Evolutionary conservation across 1,139 yeast species (phyloP).

Genomic region (Kodamaea ohmeri): DNA sequence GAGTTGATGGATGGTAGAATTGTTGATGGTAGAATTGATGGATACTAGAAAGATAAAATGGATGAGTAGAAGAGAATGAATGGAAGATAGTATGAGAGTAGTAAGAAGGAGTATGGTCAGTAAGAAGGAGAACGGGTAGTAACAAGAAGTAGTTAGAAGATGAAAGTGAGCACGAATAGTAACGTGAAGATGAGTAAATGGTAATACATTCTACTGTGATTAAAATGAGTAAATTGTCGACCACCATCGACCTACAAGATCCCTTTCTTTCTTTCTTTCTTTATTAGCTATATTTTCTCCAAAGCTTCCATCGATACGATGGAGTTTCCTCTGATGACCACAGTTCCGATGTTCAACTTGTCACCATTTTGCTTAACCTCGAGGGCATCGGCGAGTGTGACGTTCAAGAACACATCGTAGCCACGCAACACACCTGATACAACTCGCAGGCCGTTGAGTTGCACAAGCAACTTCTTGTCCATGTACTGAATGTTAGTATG

Average conservation of each 20-base stretch:
- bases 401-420: conserved; percentile 72
- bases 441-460: conserved; percentile 71
- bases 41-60: no score
- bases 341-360: conserved; percentile 53
- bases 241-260: no score
- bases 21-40: not conserved
- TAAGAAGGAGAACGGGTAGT: no score
- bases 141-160: no score
- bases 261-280: not conserved
- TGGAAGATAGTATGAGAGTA: not conserved
- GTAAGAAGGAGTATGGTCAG: no score
- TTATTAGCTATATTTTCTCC: conserved; percentile 19
- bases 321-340: conserved; percentile 61
- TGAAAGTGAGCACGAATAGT: no score
- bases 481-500: conserved; percentile 47
- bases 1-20: not conserved
- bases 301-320: conserved; percentile 52
- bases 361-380: conserved; percentile 57
- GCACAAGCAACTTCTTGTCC: conserved; percentile 70
- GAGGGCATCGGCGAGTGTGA: conserved; percentile 71
- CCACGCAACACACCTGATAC: conserved; percentile 75
- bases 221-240: no score
- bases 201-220: no score
- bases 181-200: no score
- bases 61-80: no score